Percentiles rank a stretch among this genome's conserved stretches.
Conservation (phyloP, 331 rosid genomes). For the Phaseolus coccineus region DNA sequence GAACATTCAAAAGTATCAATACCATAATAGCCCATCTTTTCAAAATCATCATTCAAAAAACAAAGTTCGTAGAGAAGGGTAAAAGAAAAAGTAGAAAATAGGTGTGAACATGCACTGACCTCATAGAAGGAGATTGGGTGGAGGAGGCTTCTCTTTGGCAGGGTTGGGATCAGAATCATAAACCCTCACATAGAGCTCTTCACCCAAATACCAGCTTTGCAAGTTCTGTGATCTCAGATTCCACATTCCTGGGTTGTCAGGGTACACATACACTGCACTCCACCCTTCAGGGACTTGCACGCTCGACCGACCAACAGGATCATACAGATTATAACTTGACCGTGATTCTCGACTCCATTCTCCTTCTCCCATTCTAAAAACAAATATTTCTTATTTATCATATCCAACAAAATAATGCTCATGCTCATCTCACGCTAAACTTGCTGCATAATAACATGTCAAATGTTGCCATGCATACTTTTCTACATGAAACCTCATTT, state of each 20-base stretch:
- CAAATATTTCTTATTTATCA: slow-evolving; percentile 2
- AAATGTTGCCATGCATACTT: too few relatives aligned
- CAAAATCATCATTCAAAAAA: background rate
- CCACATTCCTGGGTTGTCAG: slow-evolving; percentile 93
- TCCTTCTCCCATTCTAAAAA: slow-evolving; percentile 63
- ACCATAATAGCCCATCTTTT: background rate
- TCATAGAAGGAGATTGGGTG: slow-evolving; percentile 64
- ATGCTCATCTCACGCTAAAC: background rate
- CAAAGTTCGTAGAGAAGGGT: background rate
- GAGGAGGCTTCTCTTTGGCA: slow-evolving; percentile 71
- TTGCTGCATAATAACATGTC: background rate
- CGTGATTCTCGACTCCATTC: slow-evolving; percentile 60
- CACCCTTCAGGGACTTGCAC: slow-evolving; percentile 83
- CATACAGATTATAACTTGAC: slow-evolving; percentile 60
- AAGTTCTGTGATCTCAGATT: slow-evolving; percentile 78
- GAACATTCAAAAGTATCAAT: slow-evolving; percentile 20
- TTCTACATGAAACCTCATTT: background rate
- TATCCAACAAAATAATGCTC: background rate
- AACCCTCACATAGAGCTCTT: slow-evolving; percentile 78
- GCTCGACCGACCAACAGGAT: slow-evolving; percentile 70
- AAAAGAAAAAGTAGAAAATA: background rate
- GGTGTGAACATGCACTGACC: slow-evolving; percentile 53
- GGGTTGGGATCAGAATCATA: slow-evolving; percentile 68
- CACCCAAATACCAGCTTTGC: slow-evolving; percentile 73
- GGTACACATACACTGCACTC: slow-evolving; percentile 81